phyloP scores from a whole-genome alignment of 805 yeast genomes.

The Suhomyces tanzawaensis region DNA sequence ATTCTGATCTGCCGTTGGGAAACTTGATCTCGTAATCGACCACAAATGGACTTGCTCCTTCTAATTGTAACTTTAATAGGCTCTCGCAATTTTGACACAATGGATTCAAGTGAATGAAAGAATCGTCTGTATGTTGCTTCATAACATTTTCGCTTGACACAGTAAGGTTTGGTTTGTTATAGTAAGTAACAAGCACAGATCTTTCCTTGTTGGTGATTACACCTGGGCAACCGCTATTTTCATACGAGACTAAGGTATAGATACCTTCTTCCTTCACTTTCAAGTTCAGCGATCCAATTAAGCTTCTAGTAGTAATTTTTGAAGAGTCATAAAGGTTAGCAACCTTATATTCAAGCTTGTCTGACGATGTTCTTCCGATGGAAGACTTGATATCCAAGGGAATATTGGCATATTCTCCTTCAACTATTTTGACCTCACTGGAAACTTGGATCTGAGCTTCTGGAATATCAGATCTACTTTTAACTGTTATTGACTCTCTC shows the following conservation, averaged over 20 bases:
- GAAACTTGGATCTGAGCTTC: slow-evolving; percentile 22
- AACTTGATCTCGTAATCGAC: slow-evolving; percentile 60
- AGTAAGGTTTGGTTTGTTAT: slow-evolving; percentile 24
- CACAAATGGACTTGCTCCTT: slow-evolving; percentile 66
- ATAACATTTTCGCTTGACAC: slow-evolving; percentile 15
- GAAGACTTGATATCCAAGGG: slow-evolving; percentile 48
- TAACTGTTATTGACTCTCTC: slow-evolving; percentile 52
- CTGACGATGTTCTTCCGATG: slow-evolving; percentile 26
- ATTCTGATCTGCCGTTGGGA: slow-evolving; percentile 52
- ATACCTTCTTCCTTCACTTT: slow-evolving; percentile 40
- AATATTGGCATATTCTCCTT: slow-evolving; percentile 57
- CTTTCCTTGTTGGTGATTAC: slow-evolving; percentile 19
- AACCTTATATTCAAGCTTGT: slow-evolving; percentile 32
- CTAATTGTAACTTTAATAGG: slow-evolving; percentile 37
- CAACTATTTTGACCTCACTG: slow-evolving; percentile 42
- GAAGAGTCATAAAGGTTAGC: slow-evolving; percentile 23
- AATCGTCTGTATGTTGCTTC: slow-evolving; percentile 25
- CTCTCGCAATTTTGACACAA: slow-evolving; percentile 32
- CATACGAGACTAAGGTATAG: slow-evolving; percentile 39
- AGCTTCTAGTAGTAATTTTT: slow-evolving; percentile 7
- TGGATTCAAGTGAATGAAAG: slow-evolving; percentile 21
- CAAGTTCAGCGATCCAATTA: slow-evolving; percentile 18
- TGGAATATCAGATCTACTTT: slow-evolving; percentile 71
- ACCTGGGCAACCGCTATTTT: slow-evolving; percentile 48
- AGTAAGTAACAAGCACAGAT: slow-evolving; percentile 20